A percentile compares a stretch with the other conserved stretches of the same genome.
Evolutionary conservation across 2,329 filamentous ascomycete species (phyloP).

Genomic region (Colletotrichum chlorophyti): DNA sequence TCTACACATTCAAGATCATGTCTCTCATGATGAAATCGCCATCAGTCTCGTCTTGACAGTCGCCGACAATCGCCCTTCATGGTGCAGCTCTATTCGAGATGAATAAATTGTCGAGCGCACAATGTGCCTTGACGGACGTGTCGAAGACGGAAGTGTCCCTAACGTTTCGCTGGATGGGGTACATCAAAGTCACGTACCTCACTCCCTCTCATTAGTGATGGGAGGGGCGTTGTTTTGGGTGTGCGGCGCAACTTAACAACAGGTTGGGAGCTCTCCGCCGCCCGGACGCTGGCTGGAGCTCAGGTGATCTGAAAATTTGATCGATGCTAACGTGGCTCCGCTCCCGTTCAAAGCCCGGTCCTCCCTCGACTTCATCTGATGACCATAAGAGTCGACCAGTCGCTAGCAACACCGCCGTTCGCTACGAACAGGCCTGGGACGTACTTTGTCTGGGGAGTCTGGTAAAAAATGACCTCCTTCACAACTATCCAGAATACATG

Average conservation of each 20-base stretch:
- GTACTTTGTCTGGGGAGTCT: conserved; percentile 13
- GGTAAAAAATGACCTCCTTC: conserved; percentile 12
- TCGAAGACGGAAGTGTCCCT: background rate
- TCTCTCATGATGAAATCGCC: background rate
- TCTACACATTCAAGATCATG: background rate
- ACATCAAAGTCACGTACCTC: conserved; percentile 17
- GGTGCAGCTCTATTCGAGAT: too few relatives aligned
- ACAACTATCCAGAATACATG: too few relatives aligned
- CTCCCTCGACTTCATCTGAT: conserved; percentile 28
- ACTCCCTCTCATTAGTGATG: background rate
- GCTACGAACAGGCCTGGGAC: conserved; percentile 18
- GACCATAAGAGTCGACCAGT: conserved; percentile 20
- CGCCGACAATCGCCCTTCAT: too few relatives aligned
- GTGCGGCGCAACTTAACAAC: conserved; percentile 19
- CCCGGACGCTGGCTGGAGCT: conserved; percentile 23
- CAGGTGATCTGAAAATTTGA: conserved; percentile 28
- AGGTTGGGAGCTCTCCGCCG: conserved; percentile 22
- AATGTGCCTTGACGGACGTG: background rate
- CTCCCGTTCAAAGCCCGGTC: conserved; percentile 19
- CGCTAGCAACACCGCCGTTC: conserved; percentile 15
- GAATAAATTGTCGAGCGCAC: too few relatives aligned
- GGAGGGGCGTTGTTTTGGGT: conserved; percentile 18
- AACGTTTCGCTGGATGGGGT: conserved; percentile 10
- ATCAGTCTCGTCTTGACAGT: background rate
- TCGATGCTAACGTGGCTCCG: conserved; percentile 25